phyloP scores from a whole-genome alignment of 2,329 filamentous ascomycete genomes.

The Aspergillus unguis region DNA sequence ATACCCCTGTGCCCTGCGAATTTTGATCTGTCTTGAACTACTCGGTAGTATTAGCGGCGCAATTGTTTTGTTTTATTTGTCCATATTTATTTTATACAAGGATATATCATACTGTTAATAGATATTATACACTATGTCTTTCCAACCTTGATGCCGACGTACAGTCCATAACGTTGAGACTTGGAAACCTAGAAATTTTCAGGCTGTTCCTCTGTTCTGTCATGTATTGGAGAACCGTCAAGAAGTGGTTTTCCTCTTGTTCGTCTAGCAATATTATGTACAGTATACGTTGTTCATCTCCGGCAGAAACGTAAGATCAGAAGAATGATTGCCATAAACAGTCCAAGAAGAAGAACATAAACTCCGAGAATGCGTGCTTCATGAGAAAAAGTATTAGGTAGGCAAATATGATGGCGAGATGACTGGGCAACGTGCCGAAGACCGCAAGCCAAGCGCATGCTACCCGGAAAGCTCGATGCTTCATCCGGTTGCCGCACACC shows the following conservation, averaged over 20 bases:
- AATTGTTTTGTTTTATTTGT: neutral
- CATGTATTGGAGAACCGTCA: no score
- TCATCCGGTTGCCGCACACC: neutral
- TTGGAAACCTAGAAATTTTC: no score
- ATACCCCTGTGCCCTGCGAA: neutral
- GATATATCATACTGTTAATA: neutral
- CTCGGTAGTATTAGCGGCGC: neutral
- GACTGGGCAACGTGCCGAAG: neutral
- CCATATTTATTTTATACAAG: neutral
- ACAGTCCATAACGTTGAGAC: no score
- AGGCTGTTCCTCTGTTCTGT: no score
- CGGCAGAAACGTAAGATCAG: neutral
- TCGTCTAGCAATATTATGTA: constrained; percentile 5
- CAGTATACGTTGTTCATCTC: neutral
- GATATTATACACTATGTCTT: neutral
- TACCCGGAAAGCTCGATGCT: neutral
- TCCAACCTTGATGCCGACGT: no score
- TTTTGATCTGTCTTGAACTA: neutral
- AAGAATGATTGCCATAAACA: neutral
- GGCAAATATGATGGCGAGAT: neutral
- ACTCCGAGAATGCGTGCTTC: constrained; percentile 5
- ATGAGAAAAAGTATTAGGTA: neutral
- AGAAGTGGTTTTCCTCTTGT: neutral
- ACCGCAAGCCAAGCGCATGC: neutral
- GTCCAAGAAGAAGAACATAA: neutral